Evolutionary conservation across 73 alveolate species (phyloP).

Genomic region (Paramecium tetraurelia): DNA sequence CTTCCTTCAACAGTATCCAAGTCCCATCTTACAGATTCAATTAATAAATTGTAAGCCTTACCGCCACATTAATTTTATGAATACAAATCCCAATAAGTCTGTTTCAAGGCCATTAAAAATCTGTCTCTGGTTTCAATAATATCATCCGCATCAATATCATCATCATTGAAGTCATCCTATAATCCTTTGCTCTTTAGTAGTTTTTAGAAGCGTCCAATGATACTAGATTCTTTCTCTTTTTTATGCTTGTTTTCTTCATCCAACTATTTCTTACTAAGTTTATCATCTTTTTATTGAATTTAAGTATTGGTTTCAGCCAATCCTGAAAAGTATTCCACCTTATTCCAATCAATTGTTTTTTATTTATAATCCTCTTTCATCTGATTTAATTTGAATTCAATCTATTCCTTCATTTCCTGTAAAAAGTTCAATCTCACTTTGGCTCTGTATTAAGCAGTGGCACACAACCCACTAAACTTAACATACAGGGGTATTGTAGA

Average conservation of each 20-base stretch:
- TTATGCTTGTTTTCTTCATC: slow-evolving; percentile 57
- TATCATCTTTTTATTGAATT: slow-evolving; percentile 40
- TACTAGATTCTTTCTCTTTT: slow-evolving; percentile 45
- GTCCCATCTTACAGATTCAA: slow-evolving; percentile 64
- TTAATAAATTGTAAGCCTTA: slow-evolving; percentile 30
- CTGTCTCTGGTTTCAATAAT: slow-evolving; percentile 71
- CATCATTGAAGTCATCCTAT: background rate
- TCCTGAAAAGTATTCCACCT: background rate
- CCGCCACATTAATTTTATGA: slow-evolving; percentile 59
- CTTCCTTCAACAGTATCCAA: slow-evolving; percentile 56
- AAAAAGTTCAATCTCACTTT: slow-evolving; percentile 55
- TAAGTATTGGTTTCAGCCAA: background rate
- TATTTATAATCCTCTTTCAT: slow-evolving; percentile 6
- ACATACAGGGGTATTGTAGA: slow-evolving; percentile 18
- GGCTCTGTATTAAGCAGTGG: slow-evolving; percentile 53
- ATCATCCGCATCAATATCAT: slow-evolving; percentile 58
- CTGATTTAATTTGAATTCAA: slow-evolving; percentile 16
- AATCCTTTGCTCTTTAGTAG: background rate
- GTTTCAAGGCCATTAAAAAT: slow-evolving; percentile 69
- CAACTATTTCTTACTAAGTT: slow-evolving; percentile 16
- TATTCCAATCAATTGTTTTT: slow-evolving; percentile 8
- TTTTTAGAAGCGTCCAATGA: slow-evolving; percentile 12
- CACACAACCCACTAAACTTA: slow-evolving; percentile 33
- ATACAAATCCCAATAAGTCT: slow-evolving; percentile 65
- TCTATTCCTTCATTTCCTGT: slow-evolving; percentile 55